phyloP scores from a whole-genome alignment of 2,329 filamentous ascomycete species.

The Exophiala bonariae region DNA sequence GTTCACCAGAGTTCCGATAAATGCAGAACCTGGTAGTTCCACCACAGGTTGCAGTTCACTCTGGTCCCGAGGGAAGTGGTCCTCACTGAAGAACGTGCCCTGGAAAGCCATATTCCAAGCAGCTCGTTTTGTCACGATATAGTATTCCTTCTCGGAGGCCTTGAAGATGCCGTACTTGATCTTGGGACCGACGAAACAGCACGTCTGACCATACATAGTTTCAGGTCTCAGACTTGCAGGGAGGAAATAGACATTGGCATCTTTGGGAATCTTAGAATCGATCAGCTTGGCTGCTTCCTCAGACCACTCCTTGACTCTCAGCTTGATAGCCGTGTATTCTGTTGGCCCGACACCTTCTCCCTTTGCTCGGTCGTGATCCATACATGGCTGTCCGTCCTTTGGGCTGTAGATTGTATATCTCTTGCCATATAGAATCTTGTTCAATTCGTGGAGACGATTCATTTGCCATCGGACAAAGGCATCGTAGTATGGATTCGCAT shows the following conservation, averaged over 20 bases:
- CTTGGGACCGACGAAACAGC: constrained; percentile 90
- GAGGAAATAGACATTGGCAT: constrained; percentile 81
- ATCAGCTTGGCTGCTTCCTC: constrained; percentile 70
- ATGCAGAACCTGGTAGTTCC: constrained; percentile 73
- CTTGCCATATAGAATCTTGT: constrained; percentile 62
- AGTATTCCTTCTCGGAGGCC: constrained; percentile 69
- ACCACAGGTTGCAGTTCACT: constrained; percentile 73
- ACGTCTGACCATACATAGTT: constrained; percentile 98
- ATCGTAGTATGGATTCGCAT: constrained; percentile 96
- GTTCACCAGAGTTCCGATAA: constrained; percentile 84
- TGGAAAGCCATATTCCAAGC: constrained; percentile 98
- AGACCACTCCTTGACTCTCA: constrained; percentile 88
- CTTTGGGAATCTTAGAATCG: constrained; percentile 74
- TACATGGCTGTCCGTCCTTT: constrained; percentile 83
- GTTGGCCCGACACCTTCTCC: constrained; percentile 83
- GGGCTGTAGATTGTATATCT: constrained; percentile 91
- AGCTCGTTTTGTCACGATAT: constrained; percentile 75
- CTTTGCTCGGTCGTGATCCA: constrained; percentile 81
- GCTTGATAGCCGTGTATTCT: constrained; percentile 89
- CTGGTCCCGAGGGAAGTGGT: constrained; percentile 57
- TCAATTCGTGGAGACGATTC: constrained; percentile 28
- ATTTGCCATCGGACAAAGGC: constrained; percentile 84
- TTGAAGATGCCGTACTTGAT: constrained; percentile 87
- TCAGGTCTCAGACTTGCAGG: constrained; percentile 91
- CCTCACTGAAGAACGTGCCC: constrained; percentile 67